A percentile compares a stretch with the other conserved stretches of the same genome.
These are phyloP conservation scores for Pleurostoma richardsiae DNA, from an alignment of 2,329 filamentous ascomycete genomes.

Conservation along the genomic window DNA sequence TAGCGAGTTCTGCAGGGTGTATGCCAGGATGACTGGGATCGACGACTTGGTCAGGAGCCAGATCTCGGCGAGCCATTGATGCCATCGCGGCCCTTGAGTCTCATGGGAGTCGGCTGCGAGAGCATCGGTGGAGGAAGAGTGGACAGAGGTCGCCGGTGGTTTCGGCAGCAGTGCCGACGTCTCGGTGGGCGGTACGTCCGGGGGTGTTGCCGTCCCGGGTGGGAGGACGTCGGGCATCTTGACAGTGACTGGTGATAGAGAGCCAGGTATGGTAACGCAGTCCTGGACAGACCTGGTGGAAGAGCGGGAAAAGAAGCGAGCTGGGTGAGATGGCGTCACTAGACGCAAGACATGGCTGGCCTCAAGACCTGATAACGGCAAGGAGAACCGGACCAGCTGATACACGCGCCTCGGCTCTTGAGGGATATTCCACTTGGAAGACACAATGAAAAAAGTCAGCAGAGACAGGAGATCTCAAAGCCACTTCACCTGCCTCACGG, in stretches of 20 bases:
- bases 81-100: slow-evolving; percentile 23
- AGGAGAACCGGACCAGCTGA: no score
- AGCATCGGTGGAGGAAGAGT: not conserved
- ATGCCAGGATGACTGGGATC: slow-evolving; percentile 75
- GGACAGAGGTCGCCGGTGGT: not conserved
- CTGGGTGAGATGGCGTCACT: not conserved
- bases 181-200: slow-evolving; percentile 6
- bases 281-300: not conserved
- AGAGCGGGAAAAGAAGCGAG: no score
- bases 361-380: no score
- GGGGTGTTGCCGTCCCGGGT: slow-evolving; percentile 5
- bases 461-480: no score
- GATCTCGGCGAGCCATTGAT: slow-evolving; percentile 51
- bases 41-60: slow-evolving; percentile 64
- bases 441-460: no score
- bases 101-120: slow-evolving; percentile 1
- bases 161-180: slow-evolving; percentile 10
- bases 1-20: slow-evolving; percentile 78
- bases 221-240: not conserved
- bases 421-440: no score
- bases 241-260: no score
- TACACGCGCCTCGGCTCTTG: no score
- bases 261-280: not conserved
- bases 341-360: not conserved
- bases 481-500: no score